These are phyloP conservation scores for Globisporangium splendens DNA, from an alignment of 352 stramenopile species.

Conservation along the genomic window DNA sequence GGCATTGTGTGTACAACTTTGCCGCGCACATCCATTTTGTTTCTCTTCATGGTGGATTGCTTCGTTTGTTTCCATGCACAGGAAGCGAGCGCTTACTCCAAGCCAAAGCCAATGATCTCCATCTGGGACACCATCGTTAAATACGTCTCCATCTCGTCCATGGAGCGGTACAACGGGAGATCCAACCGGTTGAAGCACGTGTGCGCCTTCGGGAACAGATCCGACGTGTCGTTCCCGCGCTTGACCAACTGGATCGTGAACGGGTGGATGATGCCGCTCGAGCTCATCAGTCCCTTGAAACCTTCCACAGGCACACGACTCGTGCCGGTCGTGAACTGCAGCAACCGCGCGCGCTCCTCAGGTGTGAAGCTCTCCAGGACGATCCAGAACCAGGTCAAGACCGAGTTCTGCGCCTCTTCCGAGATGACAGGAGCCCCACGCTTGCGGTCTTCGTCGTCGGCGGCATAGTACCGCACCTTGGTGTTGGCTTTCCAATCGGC, in stretches of 20 bases:
- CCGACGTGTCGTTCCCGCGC: conserved; percentile 32
- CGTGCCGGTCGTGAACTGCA: conserved; percentile 79
- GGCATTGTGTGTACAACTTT: not conserved
- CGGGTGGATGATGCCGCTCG: conserved; percentile 70
- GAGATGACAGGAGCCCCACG: conserved; percentile 9
- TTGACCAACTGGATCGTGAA: conserved; percentile 80
- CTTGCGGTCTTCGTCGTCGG: conserved; percentile 35
- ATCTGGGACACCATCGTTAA: conserved; percentile 78
- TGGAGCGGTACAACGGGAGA: conserved; percentile 59
- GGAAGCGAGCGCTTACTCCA: conserved; percentile 40
- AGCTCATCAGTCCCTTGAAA: conserved; percentile 76
- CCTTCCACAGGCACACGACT: conserved; percentile 77
- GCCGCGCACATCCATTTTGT: conserved; percentile 1
- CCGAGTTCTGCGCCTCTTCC: conserved; percentile 37
- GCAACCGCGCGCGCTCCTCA: conserved; percentile 62
- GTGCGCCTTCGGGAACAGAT: conserved; percentile 70
- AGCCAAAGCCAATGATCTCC: conserved; percentile 76
- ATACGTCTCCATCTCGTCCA: conserved; percentile 73
- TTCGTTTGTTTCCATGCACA: conserved; percentile 4
- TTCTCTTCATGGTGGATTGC: conserved; percentile 11
- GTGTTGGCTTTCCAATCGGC: conserved; percentile 59
- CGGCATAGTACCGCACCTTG: conserved; percentile 57
- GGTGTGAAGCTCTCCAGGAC: conserved; percentile 51
- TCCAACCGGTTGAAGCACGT: conserved; percentile 86
- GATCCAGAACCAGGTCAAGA: conserved; percentile 75